Evolutionary conservation across 345 rosid species (phyloP).

Genomic region (Eucalyptus melliodora): DNA sequence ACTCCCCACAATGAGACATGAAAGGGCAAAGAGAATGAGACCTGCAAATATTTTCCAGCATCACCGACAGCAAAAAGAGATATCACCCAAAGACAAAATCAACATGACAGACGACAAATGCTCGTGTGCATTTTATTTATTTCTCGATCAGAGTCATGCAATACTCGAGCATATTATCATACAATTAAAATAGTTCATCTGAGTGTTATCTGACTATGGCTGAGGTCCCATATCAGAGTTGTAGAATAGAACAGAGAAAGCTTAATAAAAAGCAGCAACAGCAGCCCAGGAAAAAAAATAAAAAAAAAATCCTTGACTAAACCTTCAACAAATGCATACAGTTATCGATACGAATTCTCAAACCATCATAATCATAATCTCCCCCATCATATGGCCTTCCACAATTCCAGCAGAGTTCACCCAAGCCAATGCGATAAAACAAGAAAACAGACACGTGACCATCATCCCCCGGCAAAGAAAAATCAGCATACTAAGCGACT

Average conservation of each 20-base stretch:
- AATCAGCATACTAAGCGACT: background rate
- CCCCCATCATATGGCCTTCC: background rate
- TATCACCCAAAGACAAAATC: background rate
- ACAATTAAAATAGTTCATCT: background rate
- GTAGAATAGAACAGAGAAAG: background rate
- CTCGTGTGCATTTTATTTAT: background rate
- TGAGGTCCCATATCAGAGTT: background rate
- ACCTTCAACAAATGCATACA: background rate
- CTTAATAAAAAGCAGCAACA: background rate
- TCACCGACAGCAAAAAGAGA: background rate
- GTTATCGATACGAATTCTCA: background rate
- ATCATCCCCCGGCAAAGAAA: background rate
- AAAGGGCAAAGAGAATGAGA: slow-evolving; percentile 22
- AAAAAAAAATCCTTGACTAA: background rate
- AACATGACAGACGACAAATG: background rate
- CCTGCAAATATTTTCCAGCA: slow-evolving; percentile 15
- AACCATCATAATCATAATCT: background rate
- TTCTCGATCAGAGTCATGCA: background rate
- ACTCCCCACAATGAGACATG: slow-evolving; percentile 31
- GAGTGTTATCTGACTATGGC: background rate
- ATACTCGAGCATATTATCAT: background rate
- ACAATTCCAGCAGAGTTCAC: background rate
- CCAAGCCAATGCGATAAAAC: background rate
- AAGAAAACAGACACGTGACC: background rate
- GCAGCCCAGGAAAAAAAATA: background rate